Evolutionary conservation across 352 stramenopile genomes (phyloP).

Genomic region (Phytopythium kandeliae): DNA sequence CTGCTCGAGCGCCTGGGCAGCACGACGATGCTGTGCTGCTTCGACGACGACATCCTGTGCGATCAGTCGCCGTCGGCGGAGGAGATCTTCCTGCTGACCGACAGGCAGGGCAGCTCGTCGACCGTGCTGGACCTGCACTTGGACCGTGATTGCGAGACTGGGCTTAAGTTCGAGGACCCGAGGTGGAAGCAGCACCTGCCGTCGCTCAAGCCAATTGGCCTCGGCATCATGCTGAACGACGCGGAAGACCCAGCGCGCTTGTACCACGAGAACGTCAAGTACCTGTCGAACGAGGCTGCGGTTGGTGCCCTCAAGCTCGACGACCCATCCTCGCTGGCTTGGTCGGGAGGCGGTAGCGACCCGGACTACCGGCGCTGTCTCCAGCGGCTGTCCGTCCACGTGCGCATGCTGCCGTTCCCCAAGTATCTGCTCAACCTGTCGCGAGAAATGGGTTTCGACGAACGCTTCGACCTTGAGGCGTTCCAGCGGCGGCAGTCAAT

Average conservation of each 20-base stretch:
- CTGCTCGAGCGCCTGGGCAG: slow-evolving; percentile 76
- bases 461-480: slow-evolving; percentile 46
- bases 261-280: slow-evolving; percentile 64
- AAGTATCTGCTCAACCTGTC: slow-evolving; percentile 77
- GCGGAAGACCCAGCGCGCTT: slow-evolving; percentile 55
- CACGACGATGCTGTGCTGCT: slow-evolving; percentile 86
- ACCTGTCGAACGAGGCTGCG: slow-evolving; percentile 56
- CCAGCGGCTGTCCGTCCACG: slow-evolving; percentile 72
- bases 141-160: slow-evolving; percentile 65
- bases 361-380: slow-evolving; percentile 59
- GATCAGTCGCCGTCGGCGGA: slow-evolving; percentile 73
- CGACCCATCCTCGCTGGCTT: slow-evolving; percentile 6
- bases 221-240: slow-evolving; percentile 80
- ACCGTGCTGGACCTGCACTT: slow-evolving; percentile 79
- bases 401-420: slow-evolving; percentile 80
- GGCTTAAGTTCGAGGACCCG: slow-evolving; percentile 83
- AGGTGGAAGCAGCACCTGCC: slow-evolving; percentile 77
- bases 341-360: slow-evolving; percentile 11
- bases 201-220: slow-evolving; percentile 74
- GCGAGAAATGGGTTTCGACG: slow-evolving; percentile 76
- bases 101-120: slow-evolving; percentile 43
- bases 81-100: slow-evolving; percentile 81
- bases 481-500: slow-evolving; percentile 73
- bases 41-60: slow-evolving; percentile 84
- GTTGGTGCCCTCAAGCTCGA: slow-evolving; percentile 19